Conservation (phyloP, 1,284 basidiomycete genomes). For the Ustilago curta region DNA sequence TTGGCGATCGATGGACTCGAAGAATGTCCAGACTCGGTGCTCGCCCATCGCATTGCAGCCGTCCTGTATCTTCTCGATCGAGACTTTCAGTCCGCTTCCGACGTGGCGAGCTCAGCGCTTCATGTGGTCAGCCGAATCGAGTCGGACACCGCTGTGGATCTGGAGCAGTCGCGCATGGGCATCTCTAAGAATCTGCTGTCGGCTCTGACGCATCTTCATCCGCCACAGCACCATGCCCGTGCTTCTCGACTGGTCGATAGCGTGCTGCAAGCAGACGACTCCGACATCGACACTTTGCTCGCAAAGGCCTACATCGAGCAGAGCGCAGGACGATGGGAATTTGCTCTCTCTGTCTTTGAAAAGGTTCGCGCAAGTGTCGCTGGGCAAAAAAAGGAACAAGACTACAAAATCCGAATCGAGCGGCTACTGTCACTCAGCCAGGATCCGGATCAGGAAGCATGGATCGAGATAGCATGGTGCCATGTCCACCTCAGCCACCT, state of each 20-base stretch:
- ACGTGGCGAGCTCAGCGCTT: constrained; percentile 47
- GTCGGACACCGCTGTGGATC: constrained; percentile 76
- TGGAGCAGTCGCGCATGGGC: constrained; percentile 78
- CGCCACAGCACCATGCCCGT: constrained; percentile 87
- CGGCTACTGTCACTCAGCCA: constrained; percentile 69
- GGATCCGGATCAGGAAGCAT: constrained; percentile 76
- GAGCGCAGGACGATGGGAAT: constrained; percentile 77
- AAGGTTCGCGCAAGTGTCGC: constrained; percentile 60
- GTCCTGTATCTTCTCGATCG: constrained; percentile 80
- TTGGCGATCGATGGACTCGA: constrained; percentile 73
- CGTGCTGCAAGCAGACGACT: constrained; percentile 76
- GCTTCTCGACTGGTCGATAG: constrained; percentile 81
- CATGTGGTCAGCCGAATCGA: constrained; percentile 31
- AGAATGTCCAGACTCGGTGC: constrained; percentile 75
- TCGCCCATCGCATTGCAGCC: constrained; percentile 79
- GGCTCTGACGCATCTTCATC: constrained; percentile 84
- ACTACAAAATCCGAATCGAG: constrained; percentile 66
- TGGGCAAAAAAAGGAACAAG: constrained; percentile 2
- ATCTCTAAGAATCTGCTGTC: constrained; percentile 78
- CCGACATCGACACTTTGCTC: constrained; percentile 79
- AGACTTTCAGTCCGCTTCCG: constrained; percentile 75
- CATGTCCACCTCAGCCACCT: constrained; percentile 75
- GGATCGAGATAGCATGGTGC: constrained; percentile 90
- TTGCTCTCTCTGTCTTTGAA: constrained; percentile 78
- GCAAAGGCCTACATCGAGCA: constrained; percentile 81